These are phyloP conservation scores for Hypericum perforatum DNA, from an alignment of 345 rosid genomes.

Conservation along the genomic window DNA sequence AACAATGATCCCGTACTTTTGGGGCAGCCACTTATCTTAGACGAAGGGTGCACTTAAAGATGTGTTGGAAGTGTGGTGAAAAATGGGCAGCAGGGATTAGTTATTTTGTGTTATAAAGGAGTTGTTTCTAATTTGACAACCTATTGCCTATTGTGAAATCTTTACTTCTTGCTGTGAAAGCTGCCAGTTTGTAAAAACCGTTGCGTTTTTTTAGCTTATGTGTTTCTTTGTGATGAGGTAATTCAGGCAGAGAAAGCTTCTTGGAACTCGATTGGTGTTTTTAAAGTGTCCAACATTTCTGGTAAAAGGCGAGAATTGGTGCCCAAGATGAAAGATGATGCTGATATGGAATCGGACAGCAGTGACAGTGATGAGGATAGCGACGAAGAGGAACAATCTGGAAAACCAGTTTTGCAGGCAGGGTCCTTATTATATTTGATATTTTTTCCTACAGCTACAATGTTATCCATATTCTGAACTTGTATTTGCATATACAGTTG, in stretches of 20 bases:
- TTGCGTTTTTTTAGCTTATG: neutral
- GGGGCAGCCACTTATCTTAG: no score
- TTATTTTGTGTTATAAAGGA: no score
- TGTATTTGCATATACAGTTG: slow-evolving; percentile 36
- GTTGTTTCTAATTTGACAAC: no score
- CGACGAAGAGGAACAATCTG: slow-evolving; percentile 54
- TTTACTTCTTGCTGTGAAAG: no score
- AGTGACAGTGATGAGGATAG: slow-evolving; percentile 71
- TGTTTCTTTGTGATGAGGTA: neutral
- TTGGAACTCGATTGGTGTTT: slow-evolving; percentile 70
- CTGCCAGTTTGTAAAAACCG: neutral
- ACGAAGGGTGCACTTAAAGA: no score
- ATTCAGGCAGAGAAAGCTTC: slow-evolving; percentile 73
- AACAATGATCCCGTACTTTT: no score
- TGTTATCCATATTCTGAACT: slow-evolving; percentile 6
- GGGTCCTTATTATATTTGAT: slow-evolving; percentile 7
- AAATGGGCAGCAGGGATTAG: no score
- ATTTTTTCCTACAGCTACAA: neutral
- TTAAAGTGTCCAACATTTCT: slow-evolving; percentile 59
- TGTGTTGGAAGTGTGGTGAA: no score
- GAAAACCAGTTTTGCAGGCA: slow-evolving; percentile 61
- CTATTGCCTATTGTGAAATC: no score
- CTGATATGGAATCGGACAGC: slow-evolving; percentile 47
- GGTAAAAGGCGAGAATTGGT: slow-evolving; percentile 75
- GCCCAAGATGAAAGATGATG: slow-evolving; percentile 36